Evolutionary conservation across 140 eudicot species (phyloP), one percentile per base, ranked within the genome.

Genomic region (Anethum foeniculum): DNA sequence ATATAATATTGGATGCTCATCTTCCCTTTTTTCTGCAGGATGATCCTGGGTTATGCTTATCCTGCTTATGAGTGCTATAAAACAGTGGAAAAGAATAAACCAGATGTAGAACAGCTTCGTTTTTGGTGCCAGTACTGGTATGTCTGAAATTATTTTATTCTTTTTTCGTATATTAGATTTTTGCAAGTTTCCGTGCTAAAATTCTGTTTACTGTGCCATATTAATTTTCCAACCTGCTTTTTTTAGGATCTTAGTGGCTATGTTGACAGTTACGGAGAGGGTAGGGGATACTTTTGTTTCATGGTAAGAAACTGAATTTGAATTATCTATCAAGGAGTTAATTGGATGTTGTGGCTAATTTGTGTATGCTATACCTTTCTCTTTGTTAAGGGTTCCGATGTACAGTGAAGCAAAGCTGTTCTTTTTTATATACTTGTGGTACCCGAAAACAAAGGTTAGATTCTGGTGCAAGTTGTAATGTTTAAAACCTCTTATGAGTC

Each of bases 51-150:
- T 49, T 93, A 93, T 88, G 98, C 94, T 77, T 91, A 88, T 85
- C 98, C 98, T 60, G 97, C 97, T 51, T 93, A 93, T 43, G 97
- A 91, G 86, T 93, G 98, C 86, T 93, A 81, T 69, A 93, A 93
- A 83, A 79, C 90, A 1, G 92, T 93, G 56, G 98, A 93, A 77
- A 87, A 85, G 87, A 93, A 93, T 81, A 94, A 90, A 76, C 97
- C 97, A 64, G 94, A 92, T 71, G 88, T 94, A 28, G 96, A 92
- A 82, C 93, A 88, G 65, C 96, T 94, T 62, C 97, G 97, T 23
- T 92, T 94, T 89, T 94, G 98, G 98, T 94, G 98, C 85, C 98
- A 94, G 77, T 94, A 94, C 77, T 94, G 98, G 98, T 94, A 92
- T 75, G 10, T 65, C 77, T n/a, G 41, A 68, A 68, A 62, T 60